Evolutionary conservation across 2,329 filamentous ascomycete species (phyloP).

Genomic region (Diaporthe longicolla): DNA sequence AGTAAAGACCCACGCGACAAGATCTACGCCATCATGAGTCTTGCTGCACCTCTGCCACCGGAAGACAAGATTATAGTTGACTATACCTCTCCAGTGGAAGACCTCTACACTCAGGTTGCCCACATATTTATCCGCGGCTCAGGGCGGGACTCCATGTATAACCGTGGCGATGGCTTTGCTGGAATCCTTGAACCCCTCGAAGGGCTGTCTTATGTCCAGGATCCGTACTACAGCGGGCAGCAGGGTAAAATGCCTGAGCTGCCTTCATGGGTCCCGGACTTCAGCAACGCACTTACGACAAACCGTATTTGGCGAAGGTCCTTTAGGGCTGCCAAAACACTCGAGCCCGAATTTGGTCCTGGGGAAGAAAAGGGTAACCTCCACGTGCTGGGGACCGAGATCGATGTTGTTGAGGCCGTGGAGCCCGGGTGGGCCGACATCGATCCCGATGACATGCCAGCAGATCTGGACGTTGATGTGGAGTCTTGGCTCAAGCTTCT

Average conservation of each 20-base stretch:
- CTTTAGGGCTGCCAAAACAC: slow-evolving; percentile 9
- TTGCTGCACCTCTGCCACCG: slow-evolving; percentile 28
- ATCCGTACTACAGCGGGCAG: slow-evolving; percentile 32
- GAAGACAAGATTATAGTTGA: slow-evolving; percentile 32
- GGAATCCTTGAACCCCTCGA: slow-evolving; percentile 33
- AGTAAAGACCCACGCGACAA: slow-evolving; percentile 37
- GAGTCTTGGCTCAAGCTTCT: slow-evolving; percentile 31
- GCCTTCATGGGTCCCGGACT: slow-evolving; percentile 28
- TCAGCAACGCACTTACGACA: slow-evolving; percentile 28
- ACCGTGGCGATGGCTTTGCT: neutral
- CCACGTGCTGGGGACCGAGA: slow-evolving; percentile 15
- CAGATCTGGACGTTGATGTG: slow-evolving; percentile 31
- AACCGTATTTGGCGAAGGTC: slow-evolving; percentile 22
- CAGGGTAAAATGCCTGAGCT: slow-evolving; percentile 33
- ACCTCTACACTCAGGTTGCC: slow-evolving; percentile 26
- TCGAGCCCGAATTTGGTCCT: slow-evolving; percentile 21
- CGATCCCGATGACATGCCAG: slow-evolving; percentile 21
- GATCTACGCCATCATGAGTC: slow-evolving; percentile 35
- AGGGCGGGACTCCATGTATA: slow-evolving; percentile 16
- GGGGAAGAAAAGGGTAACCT: slow-evolving; percentile 1
- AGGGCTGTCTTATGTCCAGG: slow-evolving; percentile 33
- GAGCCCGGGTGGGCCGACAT: slow-evolving; percentile 24
- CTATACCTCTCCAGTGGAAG: slow-evolving; percentile 22
- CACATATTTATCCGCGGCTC: slow-evolving; percentile 32
- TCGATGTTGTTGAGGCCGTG: slow-evolving; percentile 28